Percentiles rank a stretch among this genome's conserved stretches.
Evolutionary conservation across 2,329 filamentous ascomycete genomes (phyloP).

Genomic region (Cordyceps farinosa): DNA sequence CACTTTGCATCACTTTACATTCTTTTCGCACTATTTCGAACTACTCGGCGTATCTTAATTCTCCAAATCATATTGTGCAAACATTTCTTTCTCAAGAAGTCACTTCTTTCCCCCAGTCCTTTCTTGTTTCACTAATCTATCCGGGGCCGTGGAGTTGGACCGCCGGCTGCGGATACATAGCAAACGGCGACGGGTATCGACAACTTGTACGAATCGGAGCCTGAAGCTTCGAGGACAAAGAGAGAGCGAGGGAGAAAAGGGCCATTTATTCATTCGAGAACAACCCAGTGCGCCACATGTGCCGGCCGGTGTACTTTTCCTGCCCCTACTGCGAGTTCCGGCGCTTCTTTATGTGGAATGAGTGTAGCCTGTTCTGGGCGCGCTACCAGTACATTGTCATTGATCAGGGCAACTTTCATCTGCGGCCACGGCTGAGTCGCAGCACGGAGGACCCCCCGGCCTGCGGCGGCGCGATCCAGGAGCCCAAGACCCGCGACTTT

Average conservation of each 20-base stretch:
- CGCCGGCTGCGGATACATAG: too few species aligned
- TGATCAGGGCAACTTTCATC: background rate
- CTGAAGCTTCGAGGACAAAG: too few species aligned
- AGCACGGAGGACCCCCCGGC: background rate
- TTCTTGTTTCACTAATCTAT: too few species aligned
- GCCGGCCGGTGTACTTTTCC: background rate
- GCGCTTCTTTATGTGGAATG: constrained; percentile 14
- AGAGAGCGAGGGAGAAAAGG: background rate
- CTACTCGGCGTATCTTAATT: background rate
- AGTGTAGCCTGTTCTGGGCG: constrained; percentile 4
- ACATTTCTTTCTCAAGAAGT: too few species aligned
- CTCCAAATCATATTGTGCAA: background rate
- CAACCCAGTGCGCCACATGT: background rate
- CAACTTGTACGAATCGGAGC: too few species aligned
- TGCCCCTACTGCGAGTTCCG: constrained; percentile 6
- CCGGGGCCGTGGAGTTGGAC: too few species aligned
- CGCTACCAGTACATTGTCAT: constrained; percentile 15
- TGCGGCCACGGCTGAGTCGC: constrained; percentile 1
- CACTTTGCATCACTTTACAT: background rate
- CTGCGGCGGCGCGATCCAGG: background rate
- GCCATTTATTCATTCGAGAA: too few species aligned
- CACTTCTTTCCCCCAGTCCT: too few species aligned
- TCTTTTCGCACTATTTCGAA: background rate
- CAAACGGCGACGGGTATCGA: too few species aligned
- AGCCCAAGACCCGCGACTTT: background rate